Evolutionary conservation across 176 grass and related monocot species (phyloP), one percentile per base, ranked within the genome.

Genomic region (Eleusine coracana): DNA sequence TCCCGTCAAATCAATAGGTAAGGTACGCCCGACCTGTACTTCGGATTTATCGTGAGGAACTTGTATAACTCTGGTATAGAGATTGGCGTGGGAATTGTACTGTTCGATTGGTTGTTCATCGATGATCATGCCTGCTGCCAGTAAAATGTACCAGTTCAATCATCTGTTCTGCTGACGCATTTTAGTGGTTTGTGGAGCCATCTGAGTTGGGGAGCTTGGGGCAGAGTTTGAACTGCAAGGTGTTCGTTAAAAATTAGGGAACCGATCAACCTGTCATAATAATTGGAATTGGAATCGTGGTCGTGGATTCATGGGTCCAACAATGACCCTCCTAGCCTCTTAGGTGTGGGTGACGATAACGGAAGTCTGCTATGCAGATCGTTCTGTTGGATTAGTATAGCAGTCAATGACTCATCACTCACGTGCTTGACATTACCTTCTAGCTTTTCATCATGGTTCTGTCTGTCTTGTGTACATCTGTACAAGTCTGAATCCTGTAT

Each of bases 241-340:
- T 85, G 41, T 62, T 85, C 28, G 66, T 71, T 10, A 54, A 70
- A 70, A 78, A 71, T 80, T 31, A 5, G 48, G 50, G 13, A 23
- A 7, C 52, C 9, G 60, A 70, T 67, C 40, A 36, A 20, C 52
- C 9, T 62, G 10, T 59, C 21, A 59, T 59, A 29, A 3, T 16
- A 49, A 42, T 13, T 34, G 31, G 56, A 60, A 34, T 27, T 14
- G 36, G 56, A 2, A 18, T 50, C 10, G 16, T 56, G 37, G 21
- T 58, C 38, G 25, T 14, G 15, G 11, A 74, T 63, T 27, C 51
- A 46, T 18, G 1, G 7, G 16, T 28, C 1, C 25, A 27, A 14
- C 42, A 67, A n/a, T 39, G 40, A 42, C 14, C 5, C 66, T 34
- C 48, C 58, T 85, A 49, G 13, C 3, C 67, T 34, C 48, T 68